Percentiles rank a stretch among this genome's conserved stretches.
Evolutionary conservation across 441 rosid species (phyloP).

Genomic region (Brassica hybrid): DNA sequence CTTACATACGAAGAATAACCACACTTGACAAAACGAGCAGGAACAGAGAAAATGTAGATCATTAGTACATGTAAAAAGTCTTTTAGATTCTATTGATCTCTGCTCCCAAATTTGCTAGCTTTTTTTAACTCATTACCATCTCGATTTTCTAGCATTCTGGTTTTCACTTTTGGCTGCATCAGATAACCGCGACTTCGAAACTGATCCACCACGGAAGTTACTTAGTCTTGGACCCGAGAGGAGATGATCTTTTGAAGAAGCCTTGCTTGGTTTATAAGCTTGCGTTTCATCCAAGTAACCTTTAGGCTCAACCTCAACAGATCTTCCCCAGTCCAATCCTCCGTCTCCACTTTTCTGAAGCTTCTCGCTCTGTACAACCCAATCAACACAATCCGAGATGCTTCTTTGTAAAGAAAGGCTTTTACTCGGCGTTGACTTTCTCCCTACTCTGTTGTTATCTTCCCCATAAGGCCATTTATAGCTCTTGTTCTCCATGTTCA

Average conservation of each 20-base stretch:
- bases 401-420: conserved; percentile 76
- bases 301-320: conserved; percentile 55
- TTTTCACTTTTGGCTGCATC: conserved; percentile 57
- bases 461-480: conserved; percentile 67
- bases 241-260: conserved; percentile 62
- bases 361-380: conserved; percentile 63
- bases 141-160: conserved; percentile 64
- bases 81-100: conserved; percentile 24
- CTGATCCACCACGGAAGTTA: conserved; percentile 56
- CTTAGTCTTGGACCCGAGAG: conserved; percentile 58
- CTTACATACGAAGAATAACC: conserved; percentile 26
- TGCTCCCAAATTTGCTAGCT: conserved; percentile 1
- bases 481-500: conserved; percentile 72
- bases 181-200: conserved; percentile 66
- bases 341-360: conserved; percentile 53
- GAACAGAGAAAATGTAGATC: conserved; percentile 27
- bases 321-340: conserved; percentile 66
- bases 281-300: conserved; percentile 65
- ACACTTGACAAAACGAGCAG: conserved; percentile 35
- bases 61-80: conserved; percentile 13
- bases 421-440: conserved; percentile 75
- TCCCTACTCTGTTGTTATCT: conserved; percentile 53
- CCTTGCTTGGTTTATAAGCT: conserved; percentile 60
- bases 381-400: conserved; percentile 83
- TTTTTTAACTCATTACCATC: conserved; percentile 39